Evolutionary conservation across 495 filamentous ascomycete genomes (phyloP).

Genomic region (Symbiotaphrina buchneri): DNA sequence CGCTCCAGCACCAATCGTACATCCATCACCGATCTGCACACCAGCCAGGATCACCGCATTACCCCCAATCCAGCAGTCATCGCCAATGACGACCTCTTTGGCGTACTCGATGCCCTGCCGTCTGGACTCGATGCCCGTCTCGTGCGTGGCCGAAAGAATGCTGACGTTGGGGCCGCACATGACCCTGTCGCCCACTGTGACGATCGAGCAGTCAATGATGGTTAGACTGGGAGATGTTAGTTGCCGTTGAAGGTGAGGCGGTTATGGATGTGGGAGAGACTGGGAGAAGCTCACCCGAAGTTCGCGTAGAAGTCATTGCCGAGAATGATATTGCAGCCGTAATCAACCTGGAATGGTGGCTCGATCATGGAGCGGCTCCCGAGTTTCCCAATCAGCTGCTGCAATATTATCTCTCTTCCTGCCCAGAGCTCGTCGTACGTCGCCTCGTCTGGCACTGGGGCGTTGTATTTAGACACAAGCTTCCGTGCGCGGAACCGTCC

Average conservation of each 20-base stretch:
- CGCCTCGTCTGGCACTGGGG: no score
- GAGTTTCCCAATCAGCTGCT: conserved; percentile 9
- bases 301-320: conserved; percentile 27
- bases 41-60: conserved; percentile 19
- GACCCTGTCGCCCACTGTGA: conserved; percentile 20
- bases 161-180: conserved; percentile 20
- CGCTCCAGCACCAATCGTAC: conserved; percentile 20
- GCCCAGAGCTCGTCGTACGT: conserved; percentile 2
- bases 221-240: conserved; percentile 11
- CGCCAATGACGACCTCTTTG: conserved; percentile 14
- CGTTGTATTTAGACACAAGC: conserved; percentile 19
- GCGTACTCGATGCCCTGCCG: conserved; percentile 17
- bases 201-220: conserved; percentile 20
- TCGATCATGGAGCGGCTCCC: conserved; percentile 24
- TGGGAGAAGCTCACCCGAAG: conserved; percentile 17
- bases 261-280: neutral
- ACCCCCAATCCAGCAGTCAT: conserved; percentile 26
- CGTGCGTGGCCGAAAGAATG: conserved; percentile 22
- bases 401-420: neutral
- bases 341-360: conserved; percentile 27
- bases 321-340: conserved; percentile 28
- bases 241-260: neutral
- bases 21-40: conserved; percentile 21
- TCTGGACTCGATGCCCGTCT: conserved; percentile 17
- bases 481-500: conserved; percentile 22